phyloP scores from a whole-genome alignment of 306 rosid species.

The Rubus parviflorus region DNA sequence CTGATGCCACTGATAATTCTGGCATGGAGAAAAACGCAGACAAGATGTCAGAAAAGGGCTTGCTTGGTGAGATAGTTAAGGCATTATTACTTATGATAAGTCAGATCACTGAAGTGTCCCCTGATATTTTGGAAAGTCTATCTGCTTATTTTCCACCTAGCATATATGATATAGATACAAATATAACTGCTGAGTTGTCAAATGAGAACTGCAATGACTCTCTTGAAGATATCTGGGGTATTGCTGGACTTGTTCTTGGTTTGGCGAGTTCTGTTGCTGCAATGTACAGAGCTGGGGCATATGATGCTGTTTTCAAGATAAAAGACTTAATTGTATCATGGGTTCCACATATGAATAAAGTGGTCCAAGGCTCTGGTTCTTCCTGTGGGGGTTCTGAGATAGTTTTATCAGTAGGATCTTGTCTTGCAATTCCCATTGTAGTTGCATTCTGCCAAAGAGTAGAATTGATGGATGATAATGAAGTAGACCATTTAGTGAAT shows the following conservation, averaged over 20 bases:
- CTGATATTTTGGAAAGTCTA: slow-evolving; percentile 59
- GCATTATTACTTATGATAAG: slow-evolving; percentile 52
- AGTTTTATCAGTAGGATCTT: slow-evolving; percentile 79
- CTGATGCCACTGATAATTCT: slow-evolving; percentile 53
- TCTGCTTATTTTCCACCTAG: slow-evolving; percentile 50
- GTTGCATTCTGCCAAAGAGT: slow-evolving; percentile 75
- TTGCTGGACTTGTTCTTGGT: slow-evolving; percentile 94
- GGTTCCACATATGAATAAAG: slow-evolving; percentile 59
- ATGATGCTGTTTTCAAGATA: slow-evolving; percentile 68
- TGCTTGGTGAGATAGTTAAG: slow-evolving; percentile 59
- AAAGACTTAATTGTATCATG: slow-evolving; percentile 70
- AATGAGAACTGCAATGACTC: slow-evolving; percentile 46
- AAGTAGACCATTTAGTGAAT: slow-evolving; percentile 52
- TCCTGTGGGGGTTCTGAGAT: slow-evolving; percentile 36
- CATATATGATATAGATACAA: slow-evolving; percentile 30
- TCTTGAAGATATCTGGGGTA: slow-evolving; percentile 94
- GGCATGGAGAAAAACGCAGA: slow-evolving; percentile 41
- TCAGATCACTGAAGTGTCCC: slow-evolving; percentile 55
- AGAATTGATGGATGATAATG: slow-evolving; percentile 68
- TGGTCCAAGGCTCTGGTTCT: slow-evolving; percentile 36
- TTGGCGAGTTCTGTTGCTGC: slow-evolving; percentile 69
- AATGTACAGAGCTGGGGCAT: slow-evolving; percentile 66
- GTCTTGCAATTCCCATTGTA: slow-evolving; percentile 78
- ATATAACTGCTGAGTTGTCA: slow-evolving; percentile 35
- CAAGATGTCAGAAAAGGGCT: slow-evolving; percentile 55